A percentile compares a stretch with the other conserved stretches of the same genome.
These are phyloP conservation scores for Brassica rapa DNA, from an alignment of 345 rosid species.

Conservation along the genomic window DNA sequence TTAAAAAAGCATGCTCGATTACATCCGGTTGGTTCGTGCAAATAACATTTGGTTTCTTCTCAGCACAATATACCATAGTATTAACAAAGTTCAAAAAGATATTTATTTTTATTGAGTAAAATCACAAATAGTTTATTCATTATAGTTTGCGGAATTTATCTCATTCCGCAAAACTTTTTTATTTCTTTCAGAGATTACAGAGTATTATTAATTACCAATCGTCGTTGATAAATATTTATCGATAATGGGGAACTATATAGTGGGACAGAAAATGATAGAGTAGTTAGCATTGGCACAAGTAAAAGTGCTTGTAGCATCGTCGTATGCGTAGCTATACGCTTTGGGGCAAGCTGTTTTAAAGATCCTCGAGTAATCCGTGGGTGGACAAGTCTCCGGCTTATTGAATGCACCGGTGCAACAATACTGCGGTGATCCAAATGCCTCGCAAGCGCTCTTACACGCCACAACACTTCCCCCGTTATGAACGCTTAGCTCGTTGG, in stretches of 20 bases:
- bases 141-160: not conserved
- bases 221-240: not conserved
- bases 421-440: conserved; percentile 63
- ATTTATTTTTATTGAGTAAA: not conserved
- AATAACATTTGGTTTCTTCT: not conserved
- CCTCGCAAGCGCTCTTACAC: conserved; percentile 83
- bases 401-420: conserved; percentile 69
- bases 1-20: not conserved
- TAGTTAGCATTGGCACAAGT: conserved; percentile 75
- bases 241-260: not conserved
- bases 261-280: conserved; percentile 62
- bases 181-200: not conserved
- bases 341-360: conserved; percentile 79
- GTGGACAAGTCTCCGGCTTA: conserved; percentile 68
- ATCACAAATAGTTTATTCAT: not conserved
- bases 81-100: too few relatives aligned
- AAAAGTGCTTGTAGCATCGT: conserved; percentile 75
- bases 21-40: not conserved
- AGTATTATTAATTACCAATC: not conserved
- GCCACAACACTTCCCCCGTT: conserved; percentile 52
- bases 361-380: conserved; percentile 61
- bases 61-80: too few relatives aligned
- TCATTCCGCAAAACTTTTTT: not conserved
- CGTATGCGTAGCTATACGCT: conserved; percentile 92
- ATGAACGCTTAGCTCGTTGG: conserved; percentile 55